Percentiles rank a stretch among this genome's conserved stretches.
These are phyloP conservation scores for Macrolepiota dolichaula DNA, from an alignment of 768 basidiomycete species.

Conservation along the genomic window DNA sequence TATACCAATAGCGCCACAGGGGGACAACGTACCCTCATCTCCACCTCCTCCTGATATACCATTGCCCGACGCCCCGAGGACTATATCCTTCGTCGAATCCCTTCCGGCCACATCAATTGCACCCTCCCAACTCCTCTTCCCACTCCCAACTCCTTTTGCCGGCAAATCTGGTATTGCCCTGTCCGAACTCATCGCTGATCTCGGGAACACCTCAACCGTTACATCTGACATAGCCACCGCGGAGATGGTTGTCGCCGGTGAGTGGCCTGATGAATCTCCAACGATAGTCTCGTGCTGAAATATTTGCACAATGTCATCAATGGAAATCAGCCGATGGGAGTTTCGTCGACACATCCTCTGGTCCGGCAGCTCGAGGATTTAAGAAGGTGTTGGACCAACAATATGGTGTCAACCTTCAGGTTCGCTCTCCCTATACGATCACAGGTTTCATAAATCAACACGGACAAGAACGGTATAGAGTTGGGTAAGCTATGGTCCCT, in stretches of 20 bases:
- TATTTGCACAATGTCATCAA: neutral
- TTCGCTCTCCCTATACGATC: slow-evolving; percentile 77
- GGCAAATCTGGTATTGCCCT: slow-evolving; percentile 28
- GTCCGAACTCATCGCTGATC: slow-evolving; percentile 36
- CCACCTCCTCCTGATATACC: neutral
- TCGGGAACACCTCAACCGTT: slow-evolving; percentile 30
- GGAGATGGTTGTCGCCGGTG: slow-evolving; percentile 59
- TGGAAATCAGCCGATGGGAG: slow-evolving; percentile 54
- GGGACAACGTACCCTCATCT: neutral
- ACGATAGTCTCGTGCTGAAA: neutral
- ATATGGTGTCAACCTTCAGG: slow-evolving; percentile 60
- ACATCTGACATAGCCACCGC: slow-evolving; percentile 51
- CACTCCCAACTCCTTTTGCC: slow-evolving; percentile 3
- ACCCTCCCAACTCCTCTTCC: slow-evolving; percentile 2
- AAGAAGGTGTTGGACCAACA: slow-evolving; percentile 74
- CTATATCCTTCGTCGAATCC: neutral
- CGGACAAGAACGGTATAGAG: slow-evolving; percentile 73
- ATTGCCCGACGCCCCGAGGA: neutral
- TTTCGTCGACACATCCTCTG: slow-evolving; percentile 80
- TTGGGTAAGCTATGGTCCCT: slow-evolving; percentile 52
- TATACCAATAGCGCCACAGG: neutral
- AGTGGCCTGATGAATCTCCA: slow-evolving; percentile 21
- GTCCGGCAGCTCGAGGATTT: slow-evolving; percentile 69
- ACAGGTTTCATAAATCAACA: slow-evolving; percentile 82
- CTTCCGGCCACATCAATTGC: neutral